Base-by-base conservation (phyloP, 441 rosid species). In the Euphorbia schlechtendalii region DNA sequence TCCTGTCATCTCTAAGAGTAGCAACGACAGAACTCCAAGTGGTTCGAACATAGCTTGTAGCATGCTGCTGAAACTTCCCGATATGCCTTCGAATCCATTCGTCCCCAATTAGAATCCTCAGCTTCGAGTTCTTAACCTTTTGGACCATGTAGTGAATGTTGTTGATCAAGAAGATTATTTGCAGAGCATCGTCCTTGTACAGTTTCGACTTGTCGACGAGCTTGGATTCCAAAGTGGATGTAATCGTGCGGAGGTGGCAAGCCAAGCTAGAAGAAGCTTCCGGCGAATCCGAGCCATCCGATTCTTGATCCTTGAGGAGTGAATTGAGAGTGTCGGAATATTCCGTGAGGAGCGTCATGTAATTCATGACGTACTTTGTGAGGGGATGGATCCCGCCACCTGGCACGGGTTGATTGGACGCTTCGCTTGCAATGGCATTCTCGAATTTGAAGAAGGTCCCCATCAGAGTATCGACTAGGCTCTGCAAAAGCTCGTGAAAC, bases 361-460 rank as follows among this genome's bases (percentile, higher is more conserved):
- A 86, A 65, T 92, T 92, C 96, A 92, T 89, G 65, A 89, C 95
- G 38, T 87, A 92, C 70, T 74, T 80, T 5, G 85, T 82, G 66
- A 89, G 69, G n/a, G 72, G 98, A 71, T 87, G 98, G 40, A 87
- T 73, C 7, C 82, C 84, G 0, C 95, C 98, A 2, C 84, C 77
- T 2, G 86, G 78, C 36, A 84, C 77, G 55, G 96, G 76, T 2
- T 68, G 77, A 38, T 69, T 3, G 1, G 88, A 82, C 63, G 71
- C 67, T 67, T 86, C 22, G 0, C 81, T 73, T 38, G 81, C 83
- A 52, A 89, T 71, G 67, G 89, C 92, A 38, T 65, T 64, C 66
- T 61, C 57, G 66, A 91, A 83, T 69, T 80, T 78, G 1, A 73
- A 59, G 71, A 86, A 87, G 12, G 92, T 75, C 43, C 76, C 65